These are phyloP conservation scores for Schrenkiella parvula DNA, from an alignment of 345 rosid species.

Conservation along the genomic window DNA sequence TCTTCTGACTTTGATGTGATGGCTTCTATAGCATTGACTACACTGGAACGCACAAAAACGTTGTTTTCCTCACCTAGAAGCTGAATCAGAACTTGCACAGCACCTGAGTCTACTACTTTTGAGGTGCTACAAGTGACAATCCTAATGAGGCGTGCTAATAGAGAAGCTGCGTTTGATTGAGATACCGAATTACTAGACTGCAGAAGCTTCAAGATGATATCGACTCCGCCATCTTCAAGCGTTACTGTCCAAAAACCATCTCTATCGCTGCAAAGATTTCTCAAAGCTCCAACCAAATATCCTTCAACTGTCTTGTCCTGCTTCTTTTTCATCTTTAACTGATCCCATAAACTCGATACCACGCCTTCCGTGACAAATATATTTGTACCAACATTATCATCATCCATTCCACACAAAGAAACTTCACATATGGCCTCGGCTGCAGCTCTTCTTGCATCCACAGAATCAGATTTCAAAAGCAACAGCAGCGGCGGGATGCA, in stretches of 20 bases:
- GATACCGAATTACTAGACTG: conserved; percentile 71
- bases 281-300: conserved; percentile 75
- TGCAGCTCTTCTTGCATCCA: conserved; percentile 72
- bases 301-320: conserved; percentile 81
- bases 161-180: conserved; percentile 87
- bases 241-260: conserved; percentile 70
- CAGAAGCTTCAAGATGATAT: conserved; percentile 65
- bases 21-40: conserved; percentile 80
- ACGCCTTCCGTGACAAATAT: conserved; percentile 88
- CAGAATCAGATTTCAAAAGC: conserved; percentile 65
- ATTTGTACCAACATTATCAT: conserved; percentile 76
- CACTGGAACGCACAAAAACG: conserved; percentile 62
- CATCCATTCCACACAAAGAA: conserved; percentile 73
- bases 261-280: conserved; percentile 79
- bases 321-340: conserved; percentile 50
- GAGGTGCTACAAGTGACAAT: conserved; percentile 58
- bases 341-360: conserved; percentile 77
- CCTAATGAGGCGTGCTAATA: conserved; percentile 70
- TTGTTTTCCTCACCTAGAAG: conserved; percentile 55
- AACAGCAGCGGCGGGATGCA: conserved; percentile 84
- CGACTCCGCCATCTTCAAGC: conserved; percentile 69
- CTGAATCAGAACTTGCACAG: conserved; percentile 58
- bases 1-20: conserved; percentile 60
- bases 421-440: conserved; percentile 84
- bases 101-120: conserved; percentile 69